A percentile compares a stretch with the other conserved stretches of the same genome.
These are phyloP conservation scores for Acanthochlamys bracteata DNA, from an alignment of 106 monocot species.

Conservation along the genomic window DNA sequence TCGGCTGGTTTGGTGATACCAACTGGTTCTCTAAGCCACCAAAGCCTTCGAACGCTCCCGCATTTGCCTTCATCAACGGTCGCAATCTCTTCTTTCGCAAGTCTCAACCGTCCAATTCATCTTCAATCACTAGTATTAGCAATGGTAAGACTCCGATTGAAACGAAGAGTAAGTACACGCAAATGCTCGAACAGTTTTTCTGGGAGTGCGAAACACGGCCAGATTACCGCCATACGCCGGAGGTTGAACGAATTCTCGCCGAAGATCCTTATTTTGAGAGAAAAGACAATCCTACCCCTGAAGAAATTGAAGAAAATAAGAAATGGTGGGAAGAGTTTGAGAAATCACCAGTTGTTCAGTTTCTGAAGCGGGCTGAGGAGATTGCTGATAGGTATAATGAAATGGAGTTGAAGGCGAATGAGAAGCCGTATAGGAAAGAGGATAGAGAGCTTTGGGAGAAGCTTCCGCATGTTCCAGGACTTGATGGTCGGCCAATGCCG, in stretches of 20 bases:
- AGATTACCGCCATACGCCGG: constrained; percentile 66
- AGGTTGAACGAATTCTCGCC: constrained; percentile 56
- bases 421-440: constrained; percentile 51
- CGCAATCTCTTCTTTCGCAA: constrained; percentile 29
- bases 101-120: background rate
- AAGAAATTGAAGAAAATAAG: constrained; percentile 59
- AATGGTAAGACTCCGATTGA: constrained; percentile 1
- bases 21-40: constrained; percentile 57
- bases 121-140: constrained; percentile 11
- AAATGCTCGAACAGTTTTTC: constrained; percentile 73
- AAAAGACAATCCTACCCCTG: constrained; percentile 47
- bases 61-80: constrained; percentile 64
- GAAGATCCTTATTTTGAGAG: constrained; percentile 53
- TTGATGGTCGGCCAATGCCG: constrained; percentile 73
- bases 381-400: constrained; percentile 58
- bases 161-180: constrained; percentile 23
- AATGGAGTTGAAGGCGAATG: constrained; percentile 69
- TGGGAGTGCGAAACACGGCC: constrained; percentile 67
- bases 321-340: constrained; percentile 67
- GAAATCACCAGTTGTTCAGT: constrained; percentile 58
- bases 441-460: constrained; percentile 67
- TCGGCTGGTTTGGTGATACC: constrained; percentile 56
- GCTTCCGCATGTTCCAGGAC: constrained; percentile 56
- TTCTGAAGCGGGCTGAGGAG: constrained; percentile 45
- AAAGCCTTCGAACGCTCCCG: constrained; percentile 18